These are phyloP conservation scores for Bryum argenteum DNA, from an alignment of 225 moss, liverwort and hornwort genomes.

Conservation along the genomic window DNA sequence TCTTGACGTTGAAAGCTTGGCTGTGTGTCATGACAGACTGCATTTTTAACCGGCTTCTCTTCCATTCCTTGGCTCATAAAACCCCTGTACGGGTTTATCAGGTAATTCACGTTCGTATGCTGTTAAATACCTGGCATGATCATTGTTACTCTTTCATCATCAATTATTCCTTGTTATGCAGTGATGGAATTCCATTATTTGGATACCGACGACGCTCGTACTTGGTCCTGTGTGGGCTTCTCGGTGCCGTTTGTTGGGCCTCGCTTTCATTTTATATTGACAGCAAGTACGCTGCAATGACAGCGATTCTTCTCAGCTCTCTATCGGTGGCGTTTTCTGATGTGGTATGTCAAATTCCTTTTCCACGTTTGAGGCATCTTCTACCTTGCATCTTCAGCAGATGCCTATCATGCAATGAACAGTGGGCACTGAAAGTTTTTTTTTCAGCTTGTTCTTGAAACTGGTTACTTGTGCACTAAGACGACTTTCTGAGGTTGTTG, in stretches of 20 bases:
- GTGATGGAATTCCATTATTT: constrained; percentile 72
- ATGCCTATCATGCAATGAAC: background rate
- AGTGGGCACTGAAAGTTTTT: background rate
- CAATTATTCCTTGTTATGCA: constrained; percentile 20
- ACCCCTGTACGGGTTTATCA: constrained; percentile 70
- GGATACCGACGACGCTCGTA: constrained; percentile 73
- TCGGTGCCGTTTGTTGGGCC: constrained; percentile 66
- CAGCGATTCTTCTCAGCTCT: constrained; percentile 66
- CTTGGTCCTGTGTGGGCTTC: constrained; percentile 65
- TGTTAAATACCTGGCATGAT: constrained; percentile 2
- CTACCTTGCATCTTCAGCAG: background rate
- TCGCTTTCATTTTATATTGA: constrained; percentile 55
- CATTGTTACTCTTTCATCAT: background rate
- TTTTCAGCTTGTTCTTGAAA: constrained; percentile 9
- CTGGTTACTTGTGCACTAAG: background rate
- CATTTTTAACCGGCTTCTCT: constrained; percentile 62
- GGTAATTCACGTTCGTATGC: constrained; percentile 35
- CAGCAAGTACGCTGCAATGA: constrained; percentile 57
- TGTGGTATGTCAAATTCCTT: constrained; percentile 62
- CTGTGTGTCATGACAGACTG: constrained; percentile 49
- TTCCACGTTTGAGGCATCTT: constrained; percentile 8
- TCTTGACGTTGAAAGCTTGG: background rate
- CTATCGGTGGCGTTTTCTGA: constrained; percentile 98
- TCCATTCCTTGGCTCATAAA: constrained; percentile 73
- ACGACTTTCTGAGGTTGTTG: constrained; percentile 14